Base-by-base conservation (phyloP, 352 stramenopile genomes). In the Pythium volutum region DNA sequence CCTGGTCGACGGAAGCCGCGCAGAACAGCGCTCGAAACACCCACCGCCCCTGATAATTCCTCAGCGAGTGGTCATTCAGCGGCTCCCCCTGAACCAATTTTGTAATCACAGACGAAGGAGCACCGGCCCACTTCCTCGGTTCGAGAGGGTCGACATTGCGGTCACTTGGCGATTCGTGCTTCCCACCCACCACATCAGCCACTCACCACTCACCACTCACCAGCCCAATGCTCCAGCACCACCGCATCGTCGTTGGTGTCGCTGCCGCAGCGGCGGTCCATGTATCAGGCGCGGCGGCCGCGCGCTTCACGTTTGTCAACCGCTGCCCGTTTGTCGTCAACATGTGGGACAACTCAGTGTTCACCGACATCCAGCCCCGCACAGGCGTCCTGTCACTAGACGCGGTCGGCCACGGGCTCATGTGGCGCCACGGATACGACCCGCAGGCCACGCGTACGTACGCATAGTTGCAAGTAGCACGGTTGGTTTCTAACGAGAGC, bases 391-490 rank as follows among this genome's bases (percentile, higher is more conserved):
- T 60, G 38, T 39, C 59, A 23, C 29, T 64, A 16, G 42, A 74
- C 23, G 61, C 54, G 2, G 29, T 22, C 3, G 33, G 51, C n/a
- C n/a, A 56, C 0, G 64, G 57, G 2, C 63, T 73, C 60, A 76
- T 76, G 67, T 78, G 57, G 60, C 64, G 68, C 38, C 47, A 76
- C 26, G 71, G 71, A 12, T 64, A 69, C 53, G 46, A 67, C 29
- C 64, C 70, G 15, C 29, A 78, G 38, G 71, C 71, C 10, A 78
- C 71, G 8, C 22, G 68, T 72, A 70, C 33, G 68, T 60, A 8
- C 16, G 15, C 2, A 61, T n/a, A n/a, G n/a, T n/a, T n/a, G n/a
- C n/a, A n/a, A n/a, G n/a, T n/a, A n/a, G n/a, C n/a, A n/a, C n/a
- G n/a, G n/a, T n/a, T n/a, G n/a, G n/a, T n/a, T n/a, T n/a, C n/a